A percentile compares a stretch with the other conserved stretches of the same genome.
phyloP scores from a whole-genome alignment of 495 filamentous ascomycete species.

The Aspergillus kassunensis region DNA sequence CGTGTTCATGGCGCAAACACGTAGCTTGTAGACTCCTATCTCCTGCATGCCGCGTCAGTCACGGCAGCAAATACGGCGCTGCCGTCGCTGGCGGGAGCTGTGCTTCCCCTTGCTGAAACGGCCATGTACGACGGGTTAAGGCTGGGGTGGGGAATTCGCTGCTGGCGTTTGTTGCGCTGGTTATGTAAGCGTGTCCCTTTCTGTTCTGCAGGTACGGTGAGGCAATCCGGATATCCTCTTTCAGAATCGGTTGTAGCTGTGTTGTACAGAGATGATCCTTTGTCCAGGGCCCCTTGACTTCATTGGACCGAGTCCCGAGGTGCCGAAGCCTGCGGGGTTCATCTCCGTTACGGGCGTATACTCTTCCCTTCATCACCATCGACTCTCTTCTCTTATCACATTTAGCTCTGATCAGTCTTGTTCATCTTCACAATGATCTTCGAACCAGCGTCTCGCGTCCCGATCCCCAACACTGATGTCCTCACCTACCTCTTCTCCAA shows the following conservation, averaged over 20 bases:
- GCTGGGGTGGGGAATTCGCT: slow-evolving; percentile 42
- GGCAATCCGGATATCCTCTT: slow-evolving; percentile 23
- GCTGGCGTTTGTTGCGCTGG: slow-evolving; percentile 45
- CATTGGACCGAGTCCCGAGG: no score
- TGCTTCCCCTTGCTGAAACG: slow-evolving; percentile 41
- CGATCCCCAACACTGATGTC: no score
- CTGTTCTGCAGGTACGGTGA: slow-evolving; percentile 39
- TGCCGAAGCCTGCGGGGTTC: no score
- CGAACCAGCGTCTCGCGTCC: no score
- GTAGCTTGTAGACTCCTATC: slow-evolving; percentile 66
- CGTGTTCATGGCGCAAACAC: slow-evolving; percentile 50
- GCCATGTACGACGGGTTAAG: slow-evolving; percentile 42
- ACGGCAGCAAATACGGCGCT: slow-evolving; percentile 57
- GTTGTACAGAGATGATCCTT: not conserved
- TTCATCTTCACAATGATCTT: no score
- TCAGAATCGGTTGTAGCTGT: slow-evolving; percentile 15
- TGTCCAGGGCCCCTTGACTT: no score
- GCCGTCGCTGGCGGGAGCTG: slow-evolving; percentile 59
- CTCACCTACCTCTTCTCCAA: no score
- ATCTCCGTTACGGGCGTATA: no score
- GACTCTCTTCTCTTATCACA: no score
- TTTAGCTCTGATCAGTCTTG: no score
- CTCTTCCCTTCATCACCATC: no score
- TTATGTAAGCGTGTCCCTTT: slow-evolving; percentile 34
- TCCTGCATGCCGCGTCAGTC: slow-evolving; percentile 65